Evolutionary conservation across 106 monocot genomes (phyloP).

Genomic region (Xerophyta viscosa): DNA sequence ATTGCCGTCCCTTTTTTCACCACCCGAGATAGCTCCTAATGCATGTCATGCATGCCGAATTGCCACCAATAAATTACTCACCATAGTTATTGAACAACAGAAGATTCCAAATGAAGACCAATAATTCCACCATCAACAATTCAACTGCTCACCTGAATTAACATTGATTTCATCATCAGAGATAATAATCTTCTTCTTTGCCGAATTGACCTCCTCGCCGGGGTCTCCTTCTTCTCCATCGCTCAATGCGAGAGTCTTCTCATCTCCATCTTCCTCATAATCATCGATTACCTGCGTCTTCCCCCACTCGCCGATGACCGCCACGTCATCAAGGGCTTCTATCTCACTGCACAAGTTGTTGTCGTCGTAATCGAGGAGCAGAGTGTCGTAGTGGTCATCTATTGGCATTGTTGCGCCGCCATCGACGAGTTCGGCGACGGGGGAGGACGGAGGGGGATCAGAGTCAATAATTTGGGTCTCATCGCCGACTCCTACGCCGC

Average conservation of each 20-base stretch:
- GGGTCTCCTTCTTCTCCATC: slow-evolving; percentile 15
- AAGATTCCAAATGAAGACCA: not conserved
- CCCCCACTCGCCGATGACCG: slow-evolving; percentile 10
- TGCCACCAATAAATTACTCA: slow-evolving; percentile 3
- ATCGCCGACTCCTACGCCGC: not conserved
- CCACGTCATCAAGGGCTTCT: not conserved
- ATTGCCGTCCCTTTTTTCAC: no score
- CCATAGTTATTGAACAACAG: no score
- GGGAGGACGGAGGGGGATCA: not conserved
- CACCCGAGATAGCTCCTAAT: no score
- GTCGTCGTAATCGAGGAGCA: slow-evolving; percentile 19
- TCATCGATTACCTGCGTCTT: slow-evolving; percentile 21
- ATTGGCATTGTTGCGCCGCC: not conserved
- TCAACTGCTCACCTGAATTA: slow-evolving; percentile 35
- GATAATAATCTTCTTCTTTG: slow-evolving; percentile 1
- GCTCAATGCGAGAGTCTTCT: slow-evolving; percentile 13
- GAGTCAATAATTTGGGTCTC: not conserved
- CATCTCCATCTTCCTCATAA: slow-evolving; percentile 3
- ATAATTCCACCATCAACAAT: slow-evolving; percentile 26
- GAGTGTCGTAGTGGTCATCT: slow-evolving; percentile 12
- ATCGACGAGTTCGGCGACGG: no score
- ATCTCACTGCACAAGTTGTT: no score
- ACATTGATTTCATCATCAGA: slow-evolving; percentile 14
- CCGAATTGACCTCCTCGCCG: not conserved
- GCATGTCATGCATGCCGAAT: no score